A percentile compares a stretch with the other conserved stretches of the same genome.
Evolutionary conservation across 2,329 filamentous ascomycete species (phyloP).

Genomic region (Teratosphaeria epicoccoides): DNA sequence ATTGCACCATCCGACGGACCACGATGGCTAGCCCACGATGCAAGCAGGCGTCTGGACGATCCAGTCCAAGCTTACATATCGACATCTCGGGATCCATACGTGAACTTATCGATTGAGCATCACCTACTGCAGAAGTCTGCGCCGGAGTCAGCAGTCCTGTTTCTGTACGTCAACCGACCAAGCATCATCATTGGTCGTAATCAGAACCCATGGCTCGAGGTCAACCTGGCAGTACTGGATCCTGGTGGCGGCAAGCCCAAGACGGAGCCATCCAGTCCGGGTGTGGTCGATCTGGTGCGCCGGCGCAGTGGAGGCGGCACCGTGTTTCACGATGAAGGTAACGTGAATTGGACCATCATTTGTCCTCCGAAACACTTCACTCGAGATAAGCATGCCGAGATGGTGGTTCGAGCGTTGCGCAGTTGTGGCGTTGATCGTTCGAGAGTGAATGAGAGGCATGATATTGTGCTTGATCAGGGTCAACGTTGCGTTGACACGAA

Average conservation of each 20-base stretch:
- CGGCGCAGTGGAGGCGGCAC: conserved; percentile 81
- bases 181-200: conserved; percentile 89
- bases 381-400: conserved; percentile 76
- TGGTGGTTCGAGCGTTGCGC: conserved; percentile 77
- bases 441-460: conserved; percentile 79
- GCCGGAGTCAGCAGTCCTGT: conserved; percentile 63
- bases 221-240: conserved; percentile 57
- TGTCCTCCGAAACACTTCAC: conserved; percentile 68
- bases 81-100: conserved; percentile 58
- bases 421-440: conserved; percentile 48
- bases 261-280: conserved; percentile 31
- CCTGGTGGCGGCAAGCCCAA: conserved; percentile 23
- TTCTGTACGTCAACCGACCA: conserved; percentile 79
- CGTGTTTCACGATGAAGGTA: conserved; percentile 87
- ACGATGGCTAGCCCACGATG: conserved; percentile 16
- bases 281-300: conserved; percentile 56
- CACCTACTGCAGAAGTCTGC: conserved; percentile 68
- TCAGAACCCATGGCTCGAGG: conserved; percentile 94
- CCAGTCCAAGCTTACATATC: conserved; percentile 38
- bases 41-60: conserved; percentile 13
- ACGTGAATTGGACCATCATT: conserved; percentile 91
- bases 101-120: conserved; percentile 92
- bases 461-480: conserved; percentile 66
- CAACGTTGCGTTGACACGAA: conserved; percentile 16
- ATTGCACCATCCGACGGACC: conserved; percentile 6